phyloP scores from a whole-genome alignment of 2,329 filamentous ascomycete genomes.

The Pseudogymnoascus sp. region DNA sequence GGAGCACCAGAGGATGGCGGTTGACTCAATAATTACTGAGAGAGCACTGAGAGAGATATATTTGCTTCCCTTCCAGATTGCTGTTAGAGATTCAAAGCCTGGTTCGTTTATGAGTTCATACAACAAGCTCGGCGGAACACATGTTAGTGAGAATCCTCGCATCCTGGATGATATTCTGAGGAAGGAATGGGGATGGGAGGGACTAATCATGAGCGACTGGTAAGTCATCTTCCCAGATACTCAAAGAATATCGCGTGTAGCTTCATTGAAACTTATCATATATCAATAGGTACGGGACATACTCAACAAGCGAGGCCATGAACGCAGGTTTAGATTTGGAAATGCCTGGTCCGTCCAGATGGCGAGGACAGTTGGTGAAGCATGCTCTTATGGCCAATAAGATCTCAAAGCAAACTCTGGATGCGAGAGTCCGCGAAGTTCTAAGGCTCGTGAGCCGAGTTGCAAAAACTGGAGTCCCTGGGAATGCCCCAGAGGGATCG shows the following conservation, averaged over 20 bases:
- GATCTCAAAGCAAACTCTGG: conserved; percentile 23
- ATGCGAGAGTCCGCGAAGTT: conserved; percentile 28
- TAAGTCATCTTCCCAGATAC: conserved; percentile 22
- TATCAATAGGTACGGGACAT: conserved; percentile 19
- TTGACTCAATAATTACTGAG: conserved; percentile 30
- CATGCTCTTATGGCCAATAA: conserved; percentile 26
- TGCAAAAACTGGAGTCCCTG: conserved; percentile 10
- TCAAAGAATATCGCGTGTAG: background rate
- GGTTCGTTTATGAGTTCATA: conserved; percentile 53
- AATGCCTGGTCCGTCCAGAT: conserved; percentile 40
- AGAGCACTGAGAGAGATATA: conserved; percentile 36
- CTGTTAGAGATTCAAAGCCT: conserved; percentile 38
- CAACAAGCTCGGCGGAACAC: conserved; percentile 51
- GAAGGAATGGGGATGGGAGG: conserved; percentile 51
- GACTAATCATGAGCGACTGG: conserved; percentile 55
- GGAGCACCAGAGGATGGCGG: conserved; percentile 31
- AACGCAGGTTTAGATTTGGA: conserved; percentile 40
- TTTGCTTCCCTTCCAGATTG: conserved; percentile 39
- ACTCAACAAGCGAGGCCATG: conserved; percentile 20
- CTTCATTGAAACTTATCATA: background rate
- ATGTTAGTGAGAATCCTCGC: conserved; percentile 47
- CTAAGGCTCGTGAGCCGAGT: conserved; percentile 27
- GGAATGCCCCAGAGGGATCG: conserved; percentile 7
- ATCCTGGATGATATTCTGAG: conserved; percentile 46
- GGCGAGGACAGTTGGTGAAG: conserved; percentile 24